Evolutionary conservation across 2,329 filamentous ascomycete genomes (phyloP), one percentile per base, ranked within the genome.

Genomic region (Xylariaceae sp.): DNA sequence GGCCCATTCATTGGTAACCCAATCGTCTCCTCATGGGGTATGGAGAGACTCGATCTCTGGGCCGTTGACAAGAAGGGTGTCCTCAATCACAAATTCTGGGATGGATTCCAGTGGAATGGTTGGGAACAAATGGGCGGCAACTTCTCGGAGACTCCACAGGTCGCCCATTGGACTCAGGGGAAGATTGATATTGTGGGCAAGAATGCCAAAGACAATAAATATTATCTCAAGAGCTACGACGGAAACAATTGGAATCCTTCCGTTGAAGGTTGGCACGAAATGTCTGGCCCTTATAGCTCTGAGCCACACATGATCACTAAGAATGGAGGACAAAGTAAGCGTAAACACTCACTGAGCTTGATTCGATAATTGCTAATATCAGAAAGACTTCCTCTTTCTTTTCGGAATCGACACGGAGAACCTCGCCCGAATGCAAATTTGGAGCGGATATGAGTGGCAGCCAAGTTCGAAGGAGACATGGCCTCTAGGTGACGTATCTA

Each of bases 91-190:
- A 53, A 57, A 6, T 62, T 48, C 20, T 63, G 58, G 55, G 58
- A 62, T 37, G 61, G 61, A 0, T 24, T 37, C 18, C 16, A 36
- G 37, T 63, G 53, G 43, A 53, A 32, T 16, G 44, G 53, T 13
- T 63, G 59, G 61, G 59, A 56, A 45, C 26, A 51, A 11, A n/a
- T 63, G 3, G 61, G 61, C 9, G 61, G 61, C 35, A 53, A 55
- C 26, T 63, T 60, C 43, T 44, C 53, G 10, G 50, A 63, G 29
- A 61, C 61, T 11, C 61, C 59, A 1, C 46, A 45, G 30, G 59
- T 62, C 2, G 59, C 55, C 4, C 59, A 63, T 51, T 59, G 55
- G 57, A 37, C 46, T 7, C 11, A 15, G 2, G 41, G 32, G n/a
- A 52, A 41, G 10, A 60, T 58, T 30, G 61, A 63, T 35, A 56